Conservation (phyloP, 139 green algal species). For the Chlamydomonas applanata region DNA sequence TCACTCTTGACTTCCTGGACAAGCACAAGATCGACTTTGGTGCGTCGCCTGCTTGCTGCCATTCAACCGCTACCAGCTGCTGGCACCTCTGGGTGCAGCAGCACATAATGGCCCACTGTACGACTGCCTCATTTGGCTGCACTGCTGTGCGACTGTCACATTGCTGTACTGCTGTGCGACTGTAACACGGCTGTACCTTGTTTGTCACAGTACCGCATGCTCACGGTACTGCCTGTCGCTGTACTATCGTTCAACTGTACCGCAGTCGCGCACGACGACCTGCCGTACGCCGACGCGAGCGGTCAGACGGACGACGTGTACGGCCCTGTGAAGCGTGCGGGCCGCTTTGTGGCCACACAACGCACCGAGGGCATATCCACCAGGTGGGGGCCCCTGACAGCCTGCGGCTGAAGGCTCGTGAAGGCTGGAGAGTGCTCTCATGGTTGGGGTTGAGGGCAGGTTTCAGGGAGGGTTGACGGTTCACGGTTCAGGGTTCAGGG, state of each 20-base stretch:
- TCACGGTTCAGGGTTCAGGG: no score
- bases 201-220: neutral
- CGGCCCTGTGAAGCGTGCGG: slow-evolving; percentile 66
- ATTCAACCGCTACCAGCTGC: neutral
- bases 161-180: no score
- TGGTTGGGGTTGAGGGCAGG: no score
- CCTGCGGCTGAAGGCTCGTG: no score
- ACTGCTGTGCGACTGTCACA: no score
- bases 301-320: slow-evolving; percentile 64
- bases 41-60: neutral
- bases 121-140: no score
- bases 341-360: slow-evolving; percentile 81
- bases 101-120: no score
- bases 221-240: neutral
- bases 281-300: slow-evolving; percentile 82
- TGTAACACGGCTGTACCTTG: no score
- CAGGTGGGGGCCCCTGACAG: no score
- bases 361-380: slow-evolving; percentile 89
- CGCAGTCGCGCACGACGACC: slow-evolving; percentile 79
- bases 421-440: no score
- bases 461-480: no score
- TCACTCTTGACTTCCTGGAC: slow-evolving; percentile 80
- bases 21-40: slow-evolving; percentile 85
- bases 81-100: no score
- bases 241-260: neutral